phyloP scores from a whole-genome alignment of 805 yeast species.

The Yamadazyma phyllophila region DNA sequence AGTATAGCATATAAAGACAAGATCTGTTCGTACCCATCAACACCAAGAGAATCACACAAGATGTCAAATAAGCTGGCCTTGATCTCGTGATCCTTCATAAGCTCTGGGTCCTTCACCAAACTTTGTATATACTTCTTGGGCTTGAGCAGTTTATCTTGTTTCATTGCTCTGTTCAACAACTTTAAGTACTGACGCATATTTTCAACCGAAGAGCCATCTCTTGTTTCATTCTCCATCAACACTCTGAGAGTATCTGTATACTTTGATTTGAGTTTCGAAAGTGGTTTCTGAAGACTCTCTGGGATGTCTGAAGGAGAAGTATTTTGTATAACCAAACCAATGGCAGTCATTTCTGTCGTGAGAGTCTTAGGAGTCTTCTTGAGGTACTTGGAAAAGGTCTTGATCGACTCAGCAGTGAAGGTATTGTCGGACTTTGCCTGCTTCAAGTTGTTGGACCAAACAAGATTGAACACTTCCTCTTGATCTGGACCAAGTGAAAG shows the following conservation, averaged over 20 bases:
- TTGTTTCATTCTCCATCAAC: neutral
- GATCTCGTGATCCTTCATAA: conserved; percentile 4
- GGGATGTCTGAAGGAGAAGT: neutral
- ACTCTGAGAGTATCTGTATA: neutral
- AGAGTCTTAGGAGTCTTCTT: neutral
- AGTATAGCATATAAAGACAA: conserved; percentile 2
- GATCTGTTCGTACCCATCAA: conserved; percentile 1
- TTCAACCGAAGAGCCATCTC: neutral
- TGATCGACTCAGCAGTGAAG: neutral
- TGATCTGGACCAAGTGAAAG: neutral
- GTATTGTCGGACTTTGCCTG: conserved; percentile 9
- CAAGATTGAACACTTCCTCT: conserved; percentile 26
- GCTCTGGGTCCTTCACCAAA: neutral
- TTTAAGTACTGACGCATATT: neutral
- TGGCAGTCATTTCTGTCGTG: neutral
- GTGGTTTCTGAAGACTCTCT: neutral
- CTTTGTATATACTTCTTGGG: neutral
- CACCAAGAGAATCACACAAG: neutral
- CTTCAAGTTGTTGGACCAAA: conserved; percentile 40
- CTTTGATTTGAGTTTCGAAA: neutral
- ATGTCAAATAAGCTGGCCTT: conserved; percentile 1
- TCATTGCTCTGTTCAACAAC: neutral
- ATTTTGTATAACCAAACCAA: neutral
- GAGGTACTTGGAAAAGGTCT: neutral
- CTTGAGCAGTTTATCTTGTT: neutral